Conservation (phyloP, 2,329 filamentous ascomycete species). For the Fonsecaea multimorphosa region DNA sequence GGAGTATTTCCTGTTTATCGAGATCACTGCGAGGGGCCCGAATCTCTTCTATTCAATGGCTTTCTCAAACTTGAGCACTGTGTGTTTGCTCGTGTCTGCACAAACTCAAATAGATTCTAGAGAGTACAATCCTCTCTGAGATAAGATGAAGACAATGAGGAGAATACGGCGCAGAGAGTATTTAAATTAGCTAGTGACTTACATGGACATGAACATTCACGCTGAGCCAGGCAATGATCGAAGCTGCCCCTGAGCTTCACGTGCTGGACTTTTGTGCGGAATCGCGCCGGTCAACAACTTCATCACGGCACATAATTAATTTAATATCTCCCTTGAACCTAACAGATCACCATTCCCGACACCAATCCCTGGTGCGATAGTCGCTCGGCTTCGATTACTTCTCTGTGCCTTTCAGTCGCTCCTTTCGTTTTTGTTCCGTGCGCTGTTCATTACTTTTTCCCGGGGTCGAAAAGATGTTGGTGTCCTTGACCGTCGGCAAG, state of each 20-base stretch:
- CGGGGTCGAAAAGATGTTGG: constrained; percentile 70
- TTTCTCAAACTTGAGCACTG: neutral
- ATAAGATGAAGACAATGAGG: neutral
- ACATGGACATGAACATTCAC: neutral
- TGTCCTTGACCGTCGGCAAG: constrained; percentile 98
- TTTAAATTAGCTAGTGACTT: neutral
- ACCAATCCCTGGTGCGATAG: neutral
- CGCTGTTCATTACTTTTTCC: neutral
- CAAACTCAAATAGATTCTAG: neutral
- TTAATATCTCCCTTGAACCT: neutral
- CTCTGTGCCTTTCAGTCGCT: neutral
- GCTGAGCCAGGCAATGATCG: neutral
- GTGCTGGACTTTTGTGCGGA: neutral
- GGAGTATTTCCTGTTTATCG: neutral
- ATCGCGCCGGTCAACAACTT: neutral
- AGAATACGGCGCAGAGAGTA: neutral
- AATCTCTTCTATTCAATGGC: neutral
- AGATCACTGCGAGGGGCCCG: too few species aligned
- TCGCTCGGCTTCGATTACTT: neutral
- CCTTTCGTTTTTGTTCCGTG: constrained; percentile 5
- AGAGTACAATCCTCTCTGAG: neutral
- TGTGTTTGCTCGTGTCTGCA: neutral
- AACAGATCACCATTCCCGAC: neutral
- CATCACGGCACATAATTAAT: neutral
- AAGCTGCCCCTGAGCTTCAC: neutral